Evolutionary conservation across 2,329 filamentous ascomycete genomes (phyloP).

Genomic region (Berkeleyomyces basicola): DNA sequence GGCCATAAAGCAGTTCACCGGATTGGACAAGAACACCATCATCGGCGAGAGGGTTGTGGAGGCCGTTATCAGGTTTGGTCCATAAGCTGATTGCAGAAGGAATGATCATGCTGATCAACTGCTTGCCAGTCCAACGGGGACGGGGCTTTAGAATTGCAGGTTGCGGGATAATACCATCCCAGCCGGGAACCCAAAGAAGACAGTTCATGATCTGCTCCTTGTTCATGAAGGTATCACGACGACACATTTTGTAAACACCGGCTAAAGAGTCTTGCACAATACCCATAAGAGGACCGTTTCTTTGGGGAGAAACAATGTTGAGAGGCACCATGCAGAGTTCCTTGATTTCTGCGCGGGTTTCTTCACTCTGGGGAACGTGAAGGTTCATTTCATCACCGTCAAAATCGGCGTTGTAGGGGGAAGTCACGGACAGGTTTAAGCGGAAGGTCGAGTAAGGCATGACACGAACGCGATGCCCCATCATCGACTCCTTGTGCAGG

Average conservation of each 20-base stretch:
- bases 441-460: slow-evolving; percentile 99
- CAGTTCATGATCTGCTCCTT: slow-evolving; percentile 93
- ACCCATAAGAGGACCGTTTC: slow-evolving; percentile 96
- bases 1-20: slow-evolving; percentile 77
- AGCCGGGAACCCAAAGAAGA: slow-evolving; percentile 92
- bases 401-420: slow-evolving; percentile 99
- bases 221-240: slow-evolving; percentile 76
- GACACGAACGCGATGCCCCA: slow-evolving; percentile 92
- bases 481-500: slow-evolving; percentile 99
- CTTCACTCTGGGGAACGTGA: slow-evolving; percentile 94
- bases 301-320: slow-evolving; percentile 95
- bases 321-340: slow-evolving; percentile 95
- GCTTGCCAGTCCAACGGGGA: slow-evolving; percentile 94
- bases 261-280: slow-evolving; percentile 97
- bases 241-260: slow-evolving; percentile 91
- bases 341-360: slow-evolving; percentile 85
- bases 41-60: slow-evolving; percentile 51
- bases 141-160: slow-evolving; percentile 88
- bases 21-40: slow-evolving; percentile 68
- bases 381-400: slow-evolving; percentile 99
- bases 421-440: slow-evolving; percentile 91
- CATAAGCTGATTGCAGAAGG: slow-evolving; percentile 72
- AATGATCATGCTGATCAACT: slow-evolving; percentile 87
- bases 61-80: slow-evolving; percentile 42
- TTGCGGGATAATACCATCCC: slow-evolving; percentile 86